Base-by-base conservation (phyloP, 179 eudicot species). In the Carnegiea gigantea region DNA sequence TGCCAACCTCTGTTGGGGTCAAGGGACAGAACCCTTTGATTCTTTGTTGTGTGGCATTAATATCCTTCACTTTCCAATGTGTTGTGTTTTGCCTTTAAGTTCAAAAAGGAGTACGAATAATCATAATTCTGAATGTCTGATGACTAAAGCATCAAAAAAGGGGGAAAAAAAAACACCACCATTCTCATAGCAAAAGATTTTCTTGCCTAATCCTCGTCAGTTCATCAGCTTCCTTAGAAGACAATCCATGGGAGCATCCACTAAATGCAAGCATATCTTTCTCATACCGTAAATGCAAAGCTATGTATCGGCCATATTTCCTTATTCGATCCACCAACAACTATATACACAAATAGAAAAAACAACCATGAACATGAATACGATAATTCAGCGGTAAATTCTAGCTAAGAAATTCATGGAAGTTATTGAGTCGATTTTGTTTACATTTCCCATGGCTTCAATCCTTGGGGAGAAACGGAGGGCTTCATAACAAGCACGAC, bases 191-290 rank as follows among this genome's bases (percentile, higher is more conserved):
- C 28, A 20, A 8, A 76, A 28, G 5, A n/a, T 40, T 73, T 20
- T 5, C 94, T 79, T 82, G 92, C 98, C 99, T 93, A 80, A 93
- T 96, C 82, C 74, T 77, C 82, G 86, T 88, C 80, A 96, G 87
- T 85, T 96, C 99, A 73, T 91, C 90, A 77, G 97, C 91, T 86
- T 95, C 98, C 65, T 90, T 86, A 26, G 85, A 83, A 28, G 98
- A 90, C 83, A 96, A 88, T 80, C 90, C 94, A 78, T 96, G 91
- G 44, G 97, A 90, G 86, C 99, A 96, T 78, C 99, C 99, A 81
- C 97, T 96, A 81, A 92, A 95, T 68, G 98, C 93, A 86, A 94
- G 98, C 98, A 95, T 94, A 85, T 95, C 99, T 80, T 94, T 96
- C 85, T 96, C 99, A 88, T 90, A 96, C 62, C 99, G 90, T 49